phyloP scores from a whole-genome alignment of 306 rosid genomes.

The Lathyrus tuberosus region DNA sequence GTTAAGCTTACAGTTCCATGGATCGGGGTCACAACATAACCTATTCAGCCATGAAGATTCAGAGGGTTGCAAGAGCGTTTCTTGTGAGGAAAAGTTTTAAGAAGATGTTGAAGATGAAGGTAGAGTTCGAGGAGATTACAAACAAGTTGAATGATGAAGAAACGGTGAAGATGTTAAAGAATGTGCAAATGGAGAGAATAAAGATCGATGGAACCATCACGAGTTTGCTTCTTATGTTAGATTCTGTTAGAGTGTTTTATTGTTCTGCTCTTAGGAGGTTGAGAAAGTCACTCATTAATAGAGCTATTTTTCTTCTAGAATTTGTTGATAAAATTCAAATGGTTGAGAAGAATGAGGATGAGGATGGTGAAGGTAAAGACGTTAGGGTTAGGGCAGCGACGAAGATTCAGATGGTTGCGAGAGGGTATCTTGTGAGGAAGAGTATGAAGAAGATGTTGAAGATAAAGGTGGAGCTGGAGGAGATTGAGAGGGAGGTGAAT shows the following conservation, averaged over 20 bases:
- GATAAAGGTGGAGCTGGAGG: conserved; percentile 49
- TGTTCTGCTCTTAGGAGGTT: conserved; percentile 58
- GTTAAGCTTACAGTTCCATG: too few species aligned
- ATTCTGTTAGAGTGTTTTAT: conserved; percentile 55
- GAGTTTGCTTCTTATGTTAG: conserved; percentile 68
- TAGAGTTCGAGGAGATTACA: conserved; percentile 54
- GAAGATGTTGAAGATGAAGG: conserved; percentile 49
- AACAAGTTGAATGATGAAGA: conserved; percentile 34
- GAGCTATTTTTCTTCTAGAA: conserved; percentile 70
- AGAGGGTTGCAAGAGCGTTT: conserved; percentile 63
- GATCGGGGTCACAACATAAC: neutral
- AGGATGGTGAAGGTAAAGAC: neutral
- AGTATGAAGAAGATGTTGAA: conserved; percentile 56
- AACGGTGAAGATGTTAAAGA: conserved; percentile 41
- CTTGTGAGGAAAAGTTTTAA: conserved; percentile 63
- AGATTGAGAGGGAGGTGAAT: conserved; percentile 44
- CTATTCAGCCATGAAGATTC: conserved; percentile 57
- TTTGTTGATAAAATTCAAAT: conserved; percentile 48
- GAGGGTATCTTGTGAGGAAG: conserved; percentile 69
- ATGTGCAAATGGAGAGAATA: conserved; percentile 54
- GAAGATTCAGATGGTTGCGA: conserved; percentile 63
- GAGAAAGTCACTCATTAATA: conserved; percentile 60
- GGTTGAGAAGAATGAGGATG: conserved; percentile 13
- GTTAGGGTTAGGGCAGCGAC: conserved; percentile 32
- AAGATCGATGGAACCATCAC: conserved; percentile 58